Conservation (phyloP, 805 yeast genomes). For the Wickerhamomyces hampshirensis region DNA sequence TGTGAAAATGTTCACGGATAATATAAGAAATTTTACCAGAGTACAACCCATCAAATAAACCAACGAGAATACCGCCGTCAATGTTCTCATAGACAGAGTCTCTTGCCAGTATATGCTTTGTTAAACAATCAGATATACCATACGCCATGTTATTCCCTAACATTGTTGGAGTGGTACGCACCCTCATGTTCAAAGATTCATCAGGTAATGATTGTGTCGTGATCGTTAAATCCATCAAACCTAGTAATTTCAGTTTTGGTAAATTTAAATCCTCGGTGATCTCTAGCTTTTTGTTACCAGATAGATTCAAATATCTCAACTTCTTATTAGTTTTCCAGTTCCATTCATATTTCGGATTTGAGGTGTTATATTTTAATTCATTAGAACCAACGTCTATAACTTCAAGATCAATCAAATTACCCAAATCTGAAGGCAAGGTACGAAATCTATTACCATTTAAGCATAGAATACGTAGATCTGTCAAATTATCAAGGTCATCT, state of each 20-base stretch:
- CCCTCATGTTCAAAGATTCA: slow-evolving; percentile 74
- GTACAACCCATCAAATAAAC: slow-evolving; percentile 76
- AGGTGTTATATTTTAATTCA: slow-evolving; percentile 82
- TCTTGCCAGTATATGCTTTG: slow-evolving; percentile 64
- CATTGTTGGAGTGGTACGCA: slow-evolving; percentile 84
- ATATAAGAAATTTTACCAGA: slow-evolving; percentile 67
- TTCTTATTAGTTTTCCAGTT: slow-evolving; percentile 87
- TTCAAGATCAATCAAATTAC: slow-evolving; percentile 56
- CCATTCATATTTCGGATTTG: slow-evolving; percentile 96
- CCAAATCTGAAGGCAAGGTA: slow-evolving; percentile 83
- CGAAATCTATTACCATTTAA: slow-evolving; percentile 82
- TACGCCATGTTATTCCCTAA: slow-evolving; percentile 63
- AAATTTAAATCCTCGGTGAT: slow-evolving; percentile 79
- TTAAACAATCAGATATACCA: slow-evolving; percentile 89
- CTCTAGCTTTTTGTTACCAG: slow-evolving; percentile 90
- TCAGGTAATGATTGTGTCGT: slow-evolving; percentile 89
- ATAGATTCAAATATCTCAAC: slow-evolving; percentile 76
- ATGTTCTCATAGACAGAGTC: slow-evolving; percentile 87
- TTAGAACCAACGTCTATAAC: slow-evolving; percentile 90
- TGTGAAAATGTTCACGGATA: slow-evolving; percentile 67
- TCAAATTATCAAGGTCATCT: slow-evolving; percentile 68
- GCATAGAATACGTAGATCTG: slow-evolving; percentile 53
- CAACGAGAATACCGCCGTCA: slow-evolving; percentile 74
- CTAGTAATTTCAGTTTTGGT: slow-evolving; percentile 66
- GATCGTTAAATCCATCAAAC: slow-evolving; percentile 92